Percentiles rank a stretch among this genome's conserved stretches.
Conservation (phyloP, 2,329 filamentous ascomycete genomes). For the Ophiostoma perfectum region DNA sequence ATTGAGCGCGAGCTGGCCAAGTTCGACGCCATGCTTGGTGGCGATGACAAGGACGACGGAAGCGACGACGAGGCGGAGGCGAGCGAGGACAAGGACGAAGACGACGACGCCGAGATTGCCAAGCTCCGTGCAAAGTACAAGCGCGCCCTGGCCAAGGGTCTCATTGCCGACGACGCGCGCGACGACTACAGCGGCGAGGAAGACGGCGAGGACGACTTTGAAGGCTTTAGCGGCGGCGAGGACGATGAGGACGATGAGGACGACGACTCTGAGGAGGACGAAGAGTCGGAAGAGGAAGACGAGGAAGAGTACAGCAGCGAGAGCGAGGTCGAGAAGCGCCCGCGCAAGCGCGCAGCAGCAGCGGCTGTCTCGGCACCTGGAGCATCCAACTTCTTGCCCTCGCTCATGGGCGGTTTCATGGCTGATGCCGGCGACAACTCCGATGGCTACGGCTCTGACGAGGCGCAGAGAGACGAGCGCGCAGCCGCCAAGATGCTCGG, state of each 20-base stretch:
- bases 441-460: conserved; percentile 61
- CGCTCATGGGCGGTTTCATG: conserved; percentile 73
- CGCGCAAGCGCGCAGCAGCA: conserved; percentile 19
- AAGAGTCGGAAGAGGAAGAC: conserved; percentile 18
- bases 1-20: conserved; percentile 23
- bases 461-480: conserved; percentile 41
- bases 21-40: conserved; percentile 18
- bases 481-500: conserved; percentile 43
- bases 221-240: conserved; percentile 23
- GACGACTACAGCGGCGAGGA: conserved; percentile 25
- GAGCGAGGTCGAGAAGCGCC: conserved; percentile 19
- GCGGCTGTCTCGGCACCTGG: not conserved
- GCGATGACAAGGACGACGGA: conserved; percentile 29
- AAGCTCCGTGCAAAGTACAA: conserved; percentile 20
- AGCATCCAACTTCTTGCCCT: conserved; percentile 62
- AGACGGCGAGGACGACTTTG: conserved; percentile 23
- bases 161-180: conserved; percentile 29
- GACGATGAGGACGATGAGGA: conserved; percentile 28
- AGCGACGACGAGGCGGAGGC: conserved; percentile 19
- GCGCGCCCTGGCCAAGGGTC: conserved; percentile 32
- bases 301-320: conserved; percentile 21
- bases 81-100: conserved; percentile 6
- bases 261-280: conserved; percentile 26
- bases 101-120: conserved; percentile 18
- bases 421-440: conserved; percentile 68